Conservation (phyloP, 176 grass and related monocot genomes). For the Saccharum officinarum region DNA sequence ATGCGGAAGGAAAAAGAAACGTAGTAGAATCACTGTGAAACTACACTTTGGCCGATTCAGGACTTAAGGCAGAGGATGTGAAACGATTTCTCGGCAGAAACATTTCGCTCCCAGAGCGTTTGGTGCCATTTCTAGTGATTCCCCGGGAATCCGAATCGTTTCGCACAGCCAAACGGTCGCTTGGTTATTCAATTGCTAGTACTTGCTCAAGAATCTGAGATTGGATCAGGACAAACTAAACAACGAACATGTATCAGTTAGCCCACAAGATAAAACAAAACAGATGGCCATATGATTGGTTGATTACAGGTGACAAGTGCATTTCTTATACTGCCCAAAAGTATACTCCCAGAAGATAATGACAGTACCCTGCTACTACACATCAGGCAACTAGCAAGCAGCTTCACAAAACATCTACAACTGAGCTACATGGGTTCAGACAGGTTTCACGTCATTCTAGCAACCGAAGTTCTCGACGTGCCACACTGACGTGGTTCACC, state of each 20-base stretch:
- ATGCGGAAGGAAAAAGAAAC: too few species aligned
- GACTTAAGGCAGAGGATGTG: too few species aligned
- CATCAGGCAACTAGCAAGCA: neutral
- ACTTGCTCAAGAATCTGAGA: neutral
- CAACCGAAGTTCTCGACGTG: neutral
- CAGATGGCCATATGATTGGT: neutral
- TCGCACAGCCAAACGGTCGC: too few species aligned
- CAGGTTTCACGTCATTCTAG: neutral
- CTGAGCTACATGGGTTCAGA: neutral
- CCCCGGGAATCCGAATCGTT: too few species aligned
- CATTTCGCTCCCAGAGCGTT: too few species aligned
- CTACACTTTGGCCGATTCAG: too few species aligned
- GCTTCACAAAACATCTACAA: conserved; percentile 9
- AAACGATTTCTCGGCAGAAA: too few species aligned
- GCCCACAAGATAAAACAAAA: neutral
- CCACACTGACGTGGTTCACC: neutral
- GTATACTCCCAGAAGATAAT: neutral
- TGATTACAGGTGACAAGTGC: neutral
- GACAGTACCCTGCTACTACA: neutral
- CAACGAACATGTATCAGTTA: too few species aligned
- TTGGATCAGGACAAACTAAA: neutral
- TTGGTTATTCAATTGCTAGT: neutral
- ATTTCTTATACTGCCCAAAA: neutral
- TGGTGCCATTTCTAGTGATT: too few species aligned
- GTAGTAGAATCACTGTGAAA: too few species aligned